Conservation (phyloP, 139 green algal genomes). For the Monoraphidium neglectum region DNA sequence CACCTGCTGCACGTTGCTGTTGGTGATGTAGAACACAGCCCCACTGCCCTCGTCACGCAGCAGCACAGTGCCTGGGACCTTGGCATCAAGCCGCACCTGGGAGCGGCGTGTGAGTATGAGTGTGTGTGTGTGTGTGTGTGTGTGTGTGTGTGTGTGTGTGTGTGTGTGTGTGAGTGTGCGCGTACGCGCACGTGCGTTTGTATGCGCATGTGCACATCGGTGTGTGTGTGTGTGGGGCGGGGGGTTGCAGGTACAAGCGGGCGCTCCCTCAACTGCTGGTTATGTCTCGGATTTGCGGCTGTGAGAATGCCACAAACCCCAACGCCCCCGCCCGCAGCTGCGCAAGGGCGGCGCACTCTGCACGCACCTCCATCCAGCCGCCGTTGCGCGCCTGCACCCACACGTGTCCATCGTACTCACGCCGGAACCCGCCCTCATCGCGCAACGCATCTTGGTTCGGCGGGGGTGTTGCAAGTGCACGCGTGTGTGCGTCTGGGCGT, state of each 20-base stretch:
- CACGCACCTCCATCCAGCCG: background rate
- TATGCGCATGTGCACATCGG: no score
- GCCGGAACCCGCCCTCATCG: constrained; percentile 44
- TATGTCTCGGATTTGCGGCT: no score
- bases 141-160: no score
- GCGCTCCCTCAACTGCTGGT: no score
- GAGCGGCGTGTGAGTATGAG: background rate
- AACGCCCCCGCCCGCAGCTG: background rate
- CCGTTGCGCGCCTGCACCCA: constrained; percentile 23
- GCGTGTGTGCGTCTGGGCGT: no score
- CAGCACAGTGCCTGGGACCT: constrained; percentile 56
- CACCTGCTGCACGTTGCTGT: constrained; percentile 56
- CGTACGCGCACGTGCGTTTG: no score
- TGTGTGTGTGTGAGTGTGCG: no score
- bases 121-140: no score
- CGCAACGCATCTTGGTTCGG: constrained; percentile 53
- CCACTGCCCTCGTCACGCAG: constrained; percentile 35
- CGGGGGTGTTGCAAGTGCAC: no score
- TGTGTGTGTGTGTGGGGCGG: no score
- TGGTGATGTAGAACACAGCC: constrained; percentile 49
- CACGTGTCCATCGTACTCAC: constrained; percentile 56
- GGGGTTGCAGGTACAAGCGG: no score
- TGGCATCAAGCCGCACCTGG: constrained; percentile 53
- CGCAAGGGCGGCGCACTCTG: no score
- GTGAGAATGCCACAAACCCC: constrained; percentile 19